Percentiles rank a stretch among this genome's conserved stretches.
Evolutionary conservation across 495 filamentous ascomycete genomes (phyloP).

Genomic region (Aspergillus mulundensis): DNA sequence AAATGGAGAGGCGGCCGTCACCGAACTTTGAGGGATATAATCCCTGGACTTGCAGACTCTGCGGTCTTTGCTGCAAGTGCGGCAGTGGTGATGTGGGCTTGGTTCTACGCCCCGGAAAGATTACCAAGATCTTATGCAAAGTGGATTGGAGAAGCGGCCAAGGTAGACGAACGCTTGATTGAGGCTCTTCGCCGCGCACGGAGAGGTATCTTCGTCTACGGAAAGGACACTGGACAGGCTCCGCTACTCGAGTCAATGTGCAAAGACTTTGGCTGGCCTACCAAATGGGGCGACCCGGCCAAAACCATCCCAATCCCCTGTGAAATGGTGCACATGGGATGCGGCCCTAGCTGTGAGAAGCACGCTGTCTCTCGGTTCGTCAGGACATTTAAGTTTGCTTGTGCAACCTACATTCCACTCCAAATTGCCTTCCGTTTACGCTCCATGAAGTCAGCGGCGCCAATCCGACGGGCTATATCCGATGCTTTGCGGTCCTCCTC

Average conservation of each 20-base stretch:
- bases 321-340: constrained; percentile 82
- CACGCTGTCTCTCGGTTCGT: constrained; percentile 70
- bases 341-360: constrained; percentile 70
- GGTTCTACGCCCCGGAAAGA: constrained; percentile 70
- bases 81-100: constrained; percentile 87
- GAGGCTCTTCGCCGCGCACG: constrained; percentile 66
- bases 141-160: constrained; percentile 78
- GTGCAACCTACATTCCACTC: constrained; percentile 77
- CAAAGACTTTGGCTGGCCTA: constrained; percentile 63
- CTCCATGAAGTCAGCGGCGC: constrained; percentile 40
- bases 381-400: constrained; percentile 68
- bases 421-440: constrained; percentile 64
- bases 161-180: constrained; percentile 75
- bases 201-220: constrained; percentile 64
- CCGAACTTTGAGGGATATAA: constrained; percentile 51
- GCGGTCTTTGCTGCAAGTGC: constrained; percentile 70
- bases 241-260: constrained; percentile 71
- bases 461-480: constrained; percentile 45
- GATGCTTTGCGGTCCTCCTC: constrained; percentile 70
- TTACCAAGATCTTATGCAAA: constrained; percentile 75
- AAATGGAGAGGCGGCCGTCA: constrained; percentile 30
- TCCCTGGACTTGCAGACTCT: constrained; percentile 60
- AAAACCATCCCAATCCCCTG: constrained; percentile 75
- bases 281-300: constrained; percentile 72
- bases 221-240: constrained; percentile 71